Percentiles rank a stretch among this genome's conserved stretches.
Conservation (phyloP, 805 yeast species). For the Debaryomyces hansenii region DNA sequence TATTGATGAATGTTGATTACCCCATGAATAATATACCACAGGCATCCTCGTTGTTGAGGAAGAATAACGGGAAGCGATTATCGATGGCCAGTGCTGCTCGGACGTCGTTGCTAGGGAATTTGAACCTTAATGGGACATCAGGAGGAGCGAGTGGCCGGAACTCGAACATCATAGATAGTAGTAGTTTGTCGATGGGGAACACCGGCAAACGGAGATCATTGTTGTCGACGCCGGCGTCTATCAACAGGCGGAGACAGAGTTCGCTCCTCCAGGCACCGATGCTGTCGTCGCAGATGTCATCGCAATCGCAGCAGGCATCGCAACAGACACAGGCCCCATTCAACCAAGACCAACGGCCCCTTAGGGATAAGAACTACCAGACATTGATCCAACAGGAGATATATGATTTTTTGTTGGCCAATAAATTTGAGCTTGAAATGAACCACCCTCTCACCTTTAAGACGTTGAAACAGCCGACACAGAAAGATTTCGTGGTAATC, state of each 20-base stretch:
- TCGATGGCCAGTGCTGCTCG: slow-evolving; percentile 22
- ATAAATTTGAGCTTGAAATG: slow-evolving; percentile 74
- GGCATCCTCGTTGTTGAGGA: slow-evolving; percentile 14
- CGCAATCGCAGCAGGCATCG: slow-evolving; percentile 14
- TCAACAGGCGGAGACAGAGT: slow-evolving; percentile 24
- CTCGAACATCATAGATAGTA: slow-evolving; percentile 1
- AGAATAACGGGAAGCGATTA: slow-evolving; percentile 17
- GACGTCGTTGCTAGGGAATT: slow-evolving; percentile 18
- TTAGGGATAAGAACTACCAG: slow-evolving; percentile 72
- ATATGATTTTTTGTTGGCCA: slow-evolving; percentile 57
- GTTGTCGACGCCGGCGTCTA: slow-evolving; percentile 35
- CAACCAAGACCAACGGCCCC: slow-evolving; percentile 66
- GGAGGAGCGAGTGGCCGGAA: neutral
- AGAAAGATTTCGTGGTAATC: slow-evolving; percentile 74
- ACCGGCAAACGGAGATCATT: slow-evolving; percentile 28
- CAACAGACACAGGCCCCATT: slow-evolving; percentile 8
- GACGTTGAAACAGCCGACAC: slow-evolving; percentile 76
- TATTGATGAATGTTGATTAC: slow-evolving; percentile 3
- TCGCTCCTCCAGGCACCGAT: slow-evolving; percentile 9
- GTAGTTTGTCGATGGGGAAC: slow-evolving; percentile 5
- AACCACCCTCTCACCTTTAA: slow-evolving; percentile 66
- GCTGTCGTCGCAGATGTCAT: slow-evolving; percentile 12
- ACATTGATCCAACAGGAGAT: slow-evolving; percentile 64
- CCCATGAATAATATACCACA: slow-evolving; percentile 11
- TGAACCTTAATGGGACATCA: slow-evolving; percentile 14